Base-by-base conservation (phyloP, 345 rosid genomes). In the Moricandia arvensis region DNA sequence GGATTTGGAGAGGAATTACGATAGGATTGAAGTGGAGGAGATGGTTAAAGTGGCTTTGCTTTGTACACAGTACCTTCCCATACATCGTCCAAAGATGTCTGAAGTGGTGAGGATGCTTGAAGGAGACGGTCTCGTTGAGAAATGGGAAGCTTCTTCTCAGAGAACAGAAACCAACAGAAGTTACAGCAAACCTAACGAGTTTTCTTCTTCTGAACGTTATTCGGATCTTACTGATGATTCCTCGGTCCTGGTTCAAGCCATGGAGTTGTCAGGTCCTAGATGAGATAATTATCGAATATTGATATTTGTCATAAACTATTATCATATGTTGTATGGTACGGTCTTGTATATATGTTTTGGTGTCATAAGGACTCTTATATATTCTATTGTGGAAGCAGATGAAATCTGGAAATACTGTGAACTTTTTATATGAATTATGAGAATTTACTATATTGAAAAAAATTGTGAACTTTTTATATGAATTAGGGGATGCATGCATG, bases 181-280 rank as follows among this genome's bases (percentile, higher is more conserved):
- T 26, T 79, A 86, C 80, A 80, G 85, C 30, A 82, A 83, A 79
- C 86, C 84, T 69, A 80, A 84, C 9, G 99, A 93, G 61, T 90
- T 92, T 73, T 89, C 89, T 35, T 86, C 87, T 37, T 88, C 90
- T 15, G 96, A 89, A 66, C 76, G 96, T 77, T 87, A 86, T 41
- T 93, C 98, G 1, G 99, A 95, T 79, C 96, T 89, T 33, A 89
- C 98, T 0, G 94, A 93, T 65, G 97, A 96, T 79, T 93, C 96
- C 62, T 81, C 91, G 1, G 77, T 90, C 63, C 70, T 93, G 18
- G 91, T 86, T 74, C 90, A 91, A 78, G 96, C 91, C 27, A 89
- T 93, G 97, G 98, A 93, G 82, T 90, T 91, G 77, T 93, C 96
- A 8, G 98, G 98, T 82, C 98, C 98, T 43, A 85, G 97, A 81